These are phyloP conservation scores for Dictyophora rubrovolvata DNA, from an alignment of 768 basidiomycete species.

Conservation along the genomic window DNA sequence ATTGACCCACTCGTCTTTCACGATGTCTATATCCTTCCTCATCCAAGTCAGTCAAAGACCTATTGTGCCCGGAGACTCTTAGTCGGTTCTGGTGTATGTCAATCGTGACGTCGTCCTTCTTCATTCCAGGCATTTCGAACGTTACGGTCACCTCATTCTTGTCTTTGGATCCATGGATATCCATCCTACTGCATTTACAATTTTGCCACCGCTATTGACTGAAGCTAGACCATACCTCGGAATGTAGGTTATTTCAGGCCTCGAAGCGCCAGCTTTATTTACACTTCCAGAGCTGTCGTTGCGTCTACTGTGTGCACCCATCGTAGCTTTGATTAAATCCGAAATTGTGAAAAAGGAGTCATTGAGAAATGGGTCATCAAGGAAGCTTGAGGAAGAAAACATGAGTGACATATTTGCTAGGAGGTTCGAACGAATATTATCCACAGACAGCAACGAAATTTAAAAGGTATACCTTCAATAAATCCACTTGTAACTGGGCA, in stretches of 20 bases:
- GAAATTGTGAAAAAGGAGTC: background rate
- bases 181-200: constrained; percentile 4
- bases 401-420: background rate
- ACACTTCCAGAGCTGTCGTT: background rate
- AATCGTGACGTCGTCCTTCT: constrained; percentile 40
- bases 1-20: constrained; percentile 17
- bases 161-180: constrained; percentile 30
- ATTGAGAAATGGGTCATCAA: background rate
- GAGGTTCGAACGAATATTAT: too few relatives aligned
- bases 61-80: constrained; percentile 40
- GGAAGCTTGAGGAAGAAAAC: background rate
- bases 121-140: constrained; percentile 50
- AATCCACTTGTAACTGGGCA: too few relatives aligned
- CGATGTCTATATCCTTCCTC: constrained; percentile 26
- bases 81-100: constrained; percentile 43
- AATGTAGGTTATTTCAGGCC: background rate
- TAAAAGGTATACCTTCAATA: too few relatives aligned
- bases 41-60: constrained; percentile 23
- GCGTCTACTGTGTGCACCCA: background rate
- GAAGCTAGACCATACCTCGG: background rate
- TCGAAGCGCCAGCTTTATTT: background rate
- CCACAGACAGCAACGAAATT: too few relatives aligned
- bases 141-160: constrained; percentile 40
- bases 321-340: background rate
- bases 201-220: background rate